Evolutionary conservation across 495 filamentous ascomycete genomes (phyloP).

Genomic region (Oleoguttula mirabilis): DNA sequence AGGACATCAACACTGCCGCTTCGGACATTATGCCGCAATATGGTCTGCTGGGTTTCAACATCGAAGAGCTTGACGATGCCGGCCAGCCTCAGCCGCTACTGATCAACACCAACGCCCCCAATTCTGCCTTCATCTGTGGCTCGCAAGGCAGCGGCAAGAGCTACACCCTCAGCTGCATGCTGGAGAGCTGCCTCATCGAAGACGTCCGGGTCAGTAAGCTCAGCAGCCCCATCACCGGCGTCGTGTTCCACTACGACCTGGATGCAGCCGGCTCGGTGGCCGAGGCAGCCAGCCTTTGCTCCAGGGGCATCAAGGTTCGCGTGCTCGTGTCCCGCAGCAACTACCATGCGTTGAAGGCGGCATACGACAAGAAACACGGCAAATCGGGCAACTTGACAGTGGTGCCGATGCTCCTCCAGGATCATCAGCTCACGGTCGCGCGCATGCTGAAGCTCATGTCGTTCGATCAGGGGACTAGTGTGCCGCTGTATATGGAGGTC

Average conservation of each 20-base stretch:
- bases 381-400: constrained; percentile 25
- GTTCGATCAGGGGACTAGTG: constrained; percentile 33
- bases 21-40: constrained; percentile 9
- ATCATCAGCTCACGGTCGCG: constrained; percentile 48
- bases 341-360: constrained; percentile 33
- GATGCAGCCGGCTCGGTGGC: constrained; percentile 41
- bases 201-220: constrained; percentile 31
- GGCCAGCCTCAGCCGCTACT: constrained; percentile 31
- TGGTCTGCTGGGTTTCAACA: constrained; percentile 11
- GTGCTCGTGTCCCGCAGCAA: constrained; percentile 57
- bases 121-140: constrained; percentile 64
- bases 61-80: not conserved
- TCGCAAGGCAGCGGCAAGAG: constrained; percentile 67
- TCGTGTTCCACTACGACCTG: constrained; percentile 59
- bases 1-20: not conserved
- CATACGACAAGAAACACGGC: constrained; percentile 16
- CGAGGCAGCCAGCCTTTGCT: constrained; percentile 56
- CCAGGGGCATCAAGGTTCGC: constrained; percentile 42
- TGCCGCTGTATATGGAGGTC: constrained; percentile 52
- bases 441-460: constrained; percentile 61
- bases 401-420: constrained; percentile 43
- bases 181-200: constrained; percentile 49
- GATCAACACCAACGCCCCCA: constrained; percentile 56
- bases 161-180: constrained; percentile 57
- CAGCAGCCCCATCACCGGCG: constrained; percentile 44